A percentile compares a stretch with the other conserved stretches of the same genome.
Evolutionary conservation across 768 basidiomycete genomes (phyloP).

Genomic region (Galerina sulciceps): DNA sequence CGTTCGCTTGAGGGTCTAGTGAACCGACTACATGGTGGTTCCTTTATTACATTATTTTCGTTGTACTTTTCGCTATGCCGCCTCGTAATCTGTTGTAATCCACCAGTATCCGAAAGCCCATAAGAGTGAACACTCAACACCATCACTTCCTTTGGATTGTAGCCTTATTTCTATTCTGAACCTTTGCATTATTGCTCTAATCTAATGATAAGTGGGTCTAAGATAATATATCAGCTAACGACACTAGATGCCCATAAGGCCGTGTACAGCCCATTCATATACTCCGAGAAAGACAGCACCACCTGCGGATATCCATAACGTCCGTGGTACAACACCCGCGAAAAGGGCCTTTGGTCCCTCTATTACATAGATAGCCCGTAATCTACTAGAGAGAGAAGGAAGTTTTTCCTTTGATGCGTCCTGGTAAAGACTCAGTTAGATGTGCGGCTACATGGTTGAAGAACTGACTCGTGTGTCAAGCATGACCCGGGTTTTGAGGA

Average conservation of each 20-base stretch:
- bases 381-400: constrained; percentile 60
- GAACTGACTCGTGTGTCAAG: constrained; percentile 77
- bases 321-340: constrained; percentile 86
- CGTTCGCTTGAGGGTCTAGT: neutral
- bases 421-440: constrained; percentile 32
- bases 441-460: neutral
- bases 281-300: constrained; percentile 98
- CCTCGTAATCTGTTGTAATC: no score
- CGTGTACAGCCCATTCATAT: constrained; percentile 80
- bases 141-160: no score
- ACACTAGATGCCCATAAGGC: constrained; percentile 41
- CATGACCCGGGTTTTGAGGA: constrained; percentile 97
- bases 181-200: no score
- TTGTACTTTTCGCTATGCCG: no score
- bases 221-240: no score
- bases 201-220: no score
- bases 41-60: no score
- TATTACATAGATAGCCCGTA: constrained; percentile 64
- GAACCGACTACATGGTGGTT: no score
- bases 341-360: constrained; percentile 85
- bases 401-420: constrained; percentile 49
- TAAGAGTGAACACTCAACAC: no score
- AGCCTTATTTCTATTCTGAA: no score
- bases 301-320: constrained; percentile 95
- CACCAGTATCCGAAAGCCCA: no score